A percentile compares a stretch with the other conserved stretches of the same genome.
phyloP scores from a whole-genome alignment of 805 yeast species.

The Blastobotrys terrestris region DNA sequence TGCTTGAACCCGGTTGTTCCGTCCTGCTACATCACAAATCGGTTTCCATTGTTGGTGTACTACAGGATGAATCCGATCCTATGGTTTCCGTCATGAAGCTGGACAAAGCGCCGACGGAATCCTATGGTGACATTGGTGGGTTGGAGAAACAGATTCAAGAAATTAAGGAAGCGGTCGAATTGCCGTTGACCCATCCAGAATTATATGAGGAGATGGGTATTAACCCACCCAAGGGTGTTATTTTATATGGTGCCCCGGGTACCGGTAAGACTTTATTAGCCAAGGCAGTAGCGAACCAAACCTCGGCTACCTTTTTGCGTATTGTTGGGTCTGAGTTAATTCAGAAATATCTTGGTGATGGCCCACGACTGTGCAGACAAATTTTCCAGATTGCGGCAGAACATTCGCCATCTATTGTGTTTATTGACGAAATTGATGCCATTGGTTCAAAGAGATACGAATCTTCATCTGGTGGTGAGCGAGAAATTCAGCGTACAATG shows the following conservation, averaged over 20 bases:
- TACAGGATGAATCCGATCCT: conserved; percentile 97
- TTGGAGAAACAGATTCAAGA: conserved; percentile 94
- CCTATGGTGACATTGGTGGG: conserved; percentile 97
- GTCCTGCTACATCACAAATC: conserved; percentile 93
- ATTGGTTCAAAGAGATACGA: conserved; percentile 98
- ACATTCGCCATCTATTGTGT: conserved; percentile 96
- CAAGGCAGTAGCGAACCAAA: conserved; percentile 97
- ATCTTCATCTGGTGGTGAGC: conserved; percentile 85
- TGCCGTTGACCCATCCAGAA: conserved; percentile 95
- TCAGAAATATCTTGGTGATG: conserved; percentile 96
- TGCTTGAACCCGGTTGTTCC: conserved; percentile 94
- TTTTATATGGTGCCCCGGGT: conserved; percentile 96
- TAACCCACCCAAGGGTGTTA: conserved; percentile 97
- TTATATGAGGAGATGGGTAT: conserved; percentile 98
- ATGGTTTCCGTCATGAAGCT: conserved; percentile 96
- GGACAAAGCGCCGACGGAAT: conserved; percentile 95
- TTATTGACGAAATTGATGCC: conserved; percentile 98
- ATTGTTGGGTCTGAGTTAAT: conserved; percentile 96
- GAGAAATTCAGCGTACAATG: conserved; percentile 97
- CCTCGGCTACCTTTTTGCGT: conserved; percentile 91
- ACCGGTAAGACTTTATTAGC: conserved; percentile 95
- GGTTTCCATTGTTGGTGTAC: conserved; percentile 94
- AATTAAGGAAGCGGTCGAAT: conserved; percentile 93
- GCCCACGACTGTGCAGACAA: conserved; percentile 91
- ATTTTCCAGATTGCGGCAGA: conserved; percentile 95